A percentile compares a stretch with the other conserved stretches of the same genome.
phyloP scores from a whole-genome alignment of 148 eudicot genomes.

The Fagopyrum homotropicum region DNA sequence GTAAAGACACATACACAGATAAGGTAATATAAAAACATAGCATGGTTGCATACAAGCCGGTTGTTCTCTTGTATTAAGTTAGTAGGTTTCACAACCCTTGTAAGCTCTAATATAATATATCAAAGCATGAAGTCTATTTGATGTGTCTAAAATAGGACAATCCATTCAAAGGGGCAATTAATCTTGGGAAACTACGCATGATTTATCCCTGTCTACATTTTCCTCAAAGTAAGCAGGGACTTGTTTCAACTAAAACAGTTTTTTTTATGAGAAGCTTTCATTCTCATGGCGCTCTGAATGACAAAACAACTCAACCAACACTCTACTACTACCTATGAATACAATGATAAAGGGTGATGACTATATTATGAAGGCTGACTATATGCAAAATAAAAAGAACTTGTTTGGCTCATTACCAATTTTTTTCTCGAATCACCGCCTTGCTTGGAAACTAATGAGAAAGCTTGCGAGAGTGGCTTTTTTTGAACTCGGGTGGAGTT shows the following conservation, averaged over 20 bases:
- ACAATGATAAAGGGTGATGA: background rate
- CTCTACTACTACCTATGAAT: conserved; percentile 7
- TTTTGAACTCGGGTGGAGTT: conserved; percentile 31
- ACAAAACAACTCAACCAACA: background rate
- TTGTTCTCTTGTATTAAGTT: background rate
- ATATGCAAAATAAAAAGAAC: conserved; percentile 7
- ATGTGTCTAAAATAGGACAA: background rate
- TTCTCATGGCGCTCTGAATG: background rate
- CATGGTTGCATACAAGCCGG: too few relatives aligned
- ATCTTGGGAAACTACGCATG: background rate
- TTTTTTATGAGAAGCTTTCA: background rate
- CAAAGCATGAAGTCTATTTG: background rate
- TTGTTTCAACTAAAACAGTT: background rate
- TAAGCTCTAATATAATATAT: conserved; percentile 6
- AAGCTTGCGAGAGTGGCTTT: conserved; percentile 61
- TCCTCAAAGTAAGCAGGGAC: background rate
- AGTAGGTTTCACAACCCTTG: background rate
- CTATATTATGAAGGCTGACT: background rate
- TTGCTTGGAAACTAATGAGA: conserved; percentile 35
- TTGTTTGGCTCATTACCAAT: background rate
- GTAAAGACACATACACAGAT: too few relatives aligned
- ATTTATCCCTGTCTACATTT: background rate
- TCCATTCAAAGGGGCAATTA: background rate
- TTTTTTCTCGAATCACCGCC: background rate
- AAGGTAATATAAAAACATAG: too few relatives aligned